Evolutionary conservation across 1,284 basidiomycete genomes (phyloP), one percentile per base, ranked within the genome.

Genomic region (Rhodotorula sp.): DNA sequence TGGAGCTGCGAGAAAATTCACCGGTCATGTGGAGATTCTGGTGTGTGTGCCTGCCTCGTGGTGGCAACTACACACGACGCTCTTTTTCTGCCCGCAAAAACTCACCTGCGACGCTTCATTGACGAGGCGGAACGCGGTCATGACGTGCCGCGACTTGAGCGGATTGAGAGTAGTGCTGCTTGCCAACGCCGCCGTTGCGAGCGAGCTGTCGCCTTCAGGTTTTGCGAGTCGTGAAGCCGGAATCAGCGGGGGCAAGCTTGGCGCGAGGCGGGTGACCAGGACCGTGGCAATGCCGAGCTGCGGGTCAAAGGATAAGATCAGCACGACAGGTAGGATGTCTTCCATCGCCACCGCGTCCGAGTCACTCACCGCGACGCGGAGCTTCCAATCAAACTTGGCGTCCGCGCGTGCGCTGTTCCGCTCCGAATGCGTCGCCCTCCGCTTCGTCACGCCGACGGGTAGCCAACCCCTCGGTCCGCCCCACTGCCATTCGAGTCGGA

Each of bases 401-500:
- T 63, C 62, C 28, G 52, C 43, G 3, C 62, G n/a, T 43, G 31
- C 14, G 52, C 62, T 63, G 19, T 38, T 19, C 38, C 50, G 52
- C 54, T 64, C 62, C 28, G 62, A 64, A 6, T 57, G 54, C 14
- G 54, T 57, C 5, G 28, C n/a, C 19, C 50, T 45, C 18, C 62
- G 43, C 18, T 54, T n/a, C 54, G 45, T 31, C 3, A 64, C 15
- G 7, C 62, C 54, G 2, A 47, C 12, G 28, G 62, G 62, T 1
- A 64, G 12, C 26, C 26, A 21, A 3, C 26, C 43, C 5, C 8
- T 4, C 45, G 54, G 54, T 2, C 62, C 62, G 14, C 54, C 45
- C 62, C 62, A 64, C 10, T 47, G 26, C 43, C 43, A 56, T 8
- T 56, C 62, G 21, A 64, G 26, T 18, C 54, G 43, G 28, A 55